These are phyloP conservation scores for Dictyostelium brefeldianum DNA, from an alignment of 78 protist genomes.

Conservation along the genomic window DNA sequence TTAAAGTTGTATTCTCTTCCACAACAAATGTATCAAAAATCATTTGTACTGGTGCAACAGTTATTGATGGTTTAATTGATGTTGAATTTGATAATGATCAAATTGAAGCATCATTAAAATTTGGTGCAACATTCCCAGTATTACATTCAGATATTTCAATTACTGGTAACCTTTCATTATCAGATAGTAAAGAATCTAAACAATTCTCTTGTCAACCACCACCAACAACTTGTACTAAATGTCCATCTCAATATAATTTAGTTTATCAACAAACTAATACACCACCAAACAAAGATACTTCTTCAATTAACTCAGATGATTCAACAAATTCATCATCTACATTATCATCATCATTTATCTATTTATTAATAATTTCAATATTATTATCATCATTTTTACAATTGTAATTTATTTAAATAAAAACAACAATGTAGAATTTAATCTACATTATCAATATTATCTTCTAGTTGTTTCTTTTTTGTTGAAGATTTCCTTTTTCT, in stretches of 20 bases:
- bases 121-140: background rate
- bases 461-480: background rate
- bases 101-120: background rate
- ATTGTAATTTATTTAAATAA: background rate
- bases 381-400: background rate
- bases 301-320: constrained; percentile 16
- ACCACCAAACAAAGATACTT: background rate
- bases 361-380: constrained; percentile 20
- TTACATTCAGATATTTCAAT: background rate
- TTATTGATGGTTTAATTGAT: constrained; percentile 19
- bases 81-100: background rate
- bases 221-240: background rate
- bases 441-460: too few relatives aligned
- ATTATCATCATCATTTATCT: background rate
- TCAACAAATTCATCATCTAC: background rate
- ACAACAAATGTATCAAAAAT: background rate
- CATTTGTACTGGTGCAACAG: background rate
- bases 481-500: background rate
- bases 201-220: constrained; percentile 4
- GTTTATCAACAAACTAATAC: constrained; percentile 36
- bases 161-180: constrained; percentile 15
- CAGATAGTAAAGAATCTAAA: constrained; percentile 10
- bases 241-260: constrained; percentile 1
- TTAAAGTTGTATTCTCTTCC: background rate
- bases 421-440: background rate